Conservation (phyloP, 176 grass and related monocot genomes). For the Ensete glaucum region DNA sequence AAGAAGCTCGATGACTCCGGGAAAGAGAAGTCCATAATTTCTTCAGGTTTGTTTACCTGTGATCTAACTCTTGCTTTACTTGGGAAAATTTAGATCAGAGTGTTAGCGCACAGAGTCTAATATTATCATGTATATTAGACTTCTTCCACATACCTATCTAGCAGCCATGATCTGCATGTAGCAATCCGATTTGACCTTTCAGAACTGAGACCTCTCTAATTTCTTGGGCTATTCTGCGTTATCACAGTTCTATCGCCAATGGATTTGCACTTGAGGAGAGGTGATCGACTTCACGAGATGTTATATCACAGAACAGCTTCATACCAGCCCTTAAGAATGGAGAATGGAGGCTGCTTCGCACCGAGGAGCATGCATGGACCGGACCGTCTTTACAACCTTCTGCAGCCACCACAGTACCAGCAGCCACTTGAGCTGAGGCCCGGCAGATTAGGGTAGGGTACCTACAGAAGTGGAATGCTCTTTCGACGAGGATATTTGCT, state of each 20-base stretch:
- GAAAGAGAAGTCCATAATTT: slow-evolving; percentile 45
- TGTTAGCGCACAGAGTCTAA: too few relatives aligned
- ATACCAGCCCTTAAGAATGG: slow-evolving; percentile 25
- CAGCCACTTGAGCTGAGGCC: slow-evolving; percentile 51
- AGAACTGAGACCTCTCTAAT: neutral
- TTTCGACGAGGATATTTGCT: neutral
- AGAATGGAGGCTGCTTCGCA: slow-evolving; percentile 30
- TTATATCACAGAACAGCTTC: slow-evolving; percentile 55
- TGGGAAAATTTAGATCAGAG: too few relatives aligned
- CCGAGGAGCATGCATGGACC: slow-evolving; percentile 30
- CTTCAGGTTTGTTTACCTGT: slow-evolving; percentile 51
- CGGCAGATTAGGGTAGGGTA: slow-evolving; percentile 61
- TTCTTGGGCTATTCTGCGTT: neutral
- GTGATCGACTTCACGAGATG: slow-evolving; percentile 59
- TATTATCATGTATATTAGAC: too few relatives aligned
- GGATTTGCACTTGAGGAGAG: slow-evolving; percentile 78
- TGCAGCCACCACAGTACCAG: slow-evolving; percentile 25
- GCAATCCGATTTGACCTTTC: too few relatives aligned
- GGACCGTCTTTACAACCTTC: slow-evolving; percentile 37
- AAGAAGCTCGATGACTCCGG: slow-evolving; percentile 75
- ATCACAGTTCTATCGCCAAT: slow-evolving; percentile 57
- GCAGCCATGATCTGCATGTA: neutral
- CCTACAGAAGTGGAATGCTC: neutral
- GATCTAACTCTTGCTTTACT: neutral
- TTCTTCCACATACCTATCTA: neutral